A percentile compares a stretch with the other conserved stretches of the same genome.
phyloP scores from a whole-genome alignment of 305 asterid species.

The Plantago coronopus region DNA sequence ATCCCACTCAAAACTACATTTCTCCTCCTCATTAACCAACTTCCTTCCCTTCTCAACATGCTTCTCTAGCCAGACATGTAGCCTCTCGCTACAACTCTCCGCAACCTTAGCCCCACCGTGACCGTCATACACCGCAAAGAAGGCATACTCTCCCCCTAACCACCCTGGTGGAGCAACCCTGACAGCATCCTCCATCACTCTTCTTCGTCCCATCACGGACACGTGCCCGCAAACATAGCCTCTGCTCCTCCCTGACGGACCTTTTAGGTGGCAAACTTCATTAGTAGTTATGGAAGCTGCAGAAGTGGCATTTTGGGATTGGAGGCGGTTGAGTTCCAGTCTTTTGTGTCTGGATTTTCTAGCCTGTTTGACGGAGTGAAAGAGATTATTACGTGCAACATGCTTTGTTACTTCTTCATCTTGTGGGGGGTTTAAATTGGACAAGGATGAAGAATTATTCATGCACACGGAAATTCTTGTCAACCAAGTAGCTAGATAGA shows the following conservation, averaged over 20 bases:
- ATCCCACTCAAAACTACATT: slow-evolving; percentile 35
- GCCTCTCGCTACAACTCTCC: slow-evolving; percentile 35
- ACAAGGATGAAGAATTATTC: too few species aligned
- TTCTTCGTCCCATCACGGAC: slow-evolving; percentile 53
- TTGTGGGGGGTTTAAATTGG: too few species aligned
- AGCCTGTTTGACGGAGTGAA: too few species aligned
- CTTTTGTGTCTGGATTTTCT: background rate
- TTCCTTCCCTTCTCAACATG: slow-evolving; percentile 20
- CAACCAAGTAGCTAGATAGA: too few species aligned
- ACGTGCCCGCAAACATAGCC: slow-evolving; percentile 28
- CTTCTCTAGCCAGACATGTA: slow-evolving; percentile 37
- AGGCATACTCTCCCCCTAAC: slow-evolving; percentile 33
- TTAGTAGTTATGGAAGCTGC: too few species aligned
- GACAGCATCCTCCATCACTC: slow-evolving; percentile 59
- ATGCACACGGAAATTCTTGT: too few species aligned
- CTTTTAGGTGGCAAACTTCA: background rate
- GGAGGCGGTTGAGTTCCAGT: background rate
- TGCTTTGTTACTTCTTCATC: too few species aligned
- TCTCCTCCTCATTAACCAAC: background rate
- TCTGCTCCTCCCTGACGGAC: background rate
- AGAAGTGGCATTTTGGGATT: background rate
- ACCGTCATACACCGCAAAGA: slow-evolving; percentile 53
- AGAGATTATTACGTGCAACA: too few species aligned
- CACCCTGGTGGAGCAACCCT: slow-evolving; percentile 26
- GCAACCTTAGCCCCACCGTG: slow-evolving; percentile 48